Evolutionary conservation across 768 basidiomycete species (phyloP), one percentile per base, ranked within the genome.

Genomic region (Rhodosporidiobolus sp.): DNA sequence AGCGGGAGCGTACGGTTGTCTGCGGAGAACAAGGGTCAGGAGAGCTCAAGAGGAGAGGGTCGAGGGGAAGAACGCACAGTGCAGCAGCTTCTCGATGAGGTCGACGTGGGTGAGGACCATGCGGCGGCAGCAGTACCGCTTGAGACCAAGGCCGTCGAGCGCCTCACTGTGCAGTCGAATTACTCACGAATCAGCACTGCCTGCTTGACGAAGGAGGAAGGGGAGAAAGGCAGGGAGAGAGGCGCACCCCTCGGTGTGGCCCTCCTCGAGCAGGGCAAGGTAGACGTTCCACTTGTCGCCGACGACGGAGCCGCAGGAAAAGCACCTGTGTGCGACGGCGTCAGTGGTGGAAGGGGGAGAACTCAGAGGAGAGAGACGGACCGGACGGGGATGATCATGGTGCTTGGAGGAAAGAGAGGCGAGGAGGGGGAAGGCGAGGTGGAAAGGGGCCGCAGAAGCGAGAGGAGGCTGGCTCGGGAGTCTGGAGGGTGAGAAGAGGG

Each of bases 51-150:
- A 78, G 11, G 30, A 34, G 22, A 45, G n/a, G n/a, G 38, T 16
- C 26, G 60, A 46, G 52, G 34, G 16, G 9, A 45, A n/a, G 34
- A 28, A 84, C 90, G 77, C 63, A 96, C 94, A 98, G 78, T 95
- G 92, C 32, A 98, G 84, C 26, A 97, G 85, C 82, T 97, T 97
- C 83, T 97, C 95, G 77, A 97, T 97, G 74, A 97, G 85, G 82
- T 97, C 95, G 67, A 97, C 95, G 80, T 98, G 95, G 0, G 95
- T 97, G 65, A 97, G 83, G 10, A 98, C 91, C 95, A 97, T 98
- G 58, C 95, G 87, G 57, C 94, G 86, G 82, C 95, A 97, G 82
- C 95, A 98, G 79, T 98, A 98, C 66, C 95, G 84, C 81, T 92
- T 94, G 56, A 98, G 83, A 76, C 94, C 90, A 3, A 95, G 83